Percentiles rank a stretch among this genome's conserved stretches.
phyloP scores from a whole-genome alignment of 805 yeast species.

The Metschnikowia matae region DNA sequence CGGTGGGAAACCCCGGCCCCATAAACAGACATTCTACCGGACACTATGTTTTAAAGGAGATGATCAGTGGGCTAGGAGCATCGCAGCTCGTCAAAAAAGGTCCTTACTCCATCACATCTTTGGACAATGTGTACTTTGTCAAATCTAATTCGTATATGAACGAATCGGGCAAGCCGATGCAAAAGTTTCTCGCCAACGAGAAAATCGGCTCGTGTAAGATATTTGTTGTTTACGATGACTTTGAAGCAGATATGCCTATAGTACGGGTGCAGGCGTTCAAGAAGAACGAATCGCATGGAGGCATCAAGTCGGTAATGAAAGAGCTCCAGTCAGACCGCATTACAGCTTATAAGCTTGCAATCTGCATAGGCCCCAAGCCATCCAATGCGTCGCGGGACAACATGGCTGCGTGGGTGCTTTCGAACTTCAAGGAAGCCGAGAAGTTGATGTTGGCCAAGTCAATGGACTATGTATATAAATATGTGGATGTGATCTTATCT shows the following conservation, averaged over 20 bases:
- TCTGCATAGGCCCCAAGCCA: conserved; percentile 44
- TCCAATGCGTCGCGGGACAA: conserved; percentile 26
- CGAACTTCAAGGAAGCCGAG: conserved; percentile 27
- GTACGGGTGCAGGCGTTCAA: conserved; percentile 29
- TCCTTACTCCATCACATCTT: conserved; percentile 25
- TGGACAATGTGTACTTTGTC: conserved; percentile 26
- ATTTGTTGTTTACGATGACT: conserved; percentile 36
- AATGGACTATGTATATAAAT: conserved; percentile 17
- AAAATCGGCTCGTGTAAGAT: conserved; percentile 16
- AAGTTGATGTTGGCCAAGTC: conserved; percentile 14
- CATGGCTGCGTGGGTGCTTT: conserved; percentile 42
- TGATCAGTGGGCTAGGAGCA: conserved; percentile 25
- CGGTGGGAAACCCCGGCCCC: conserved; percentile 42
- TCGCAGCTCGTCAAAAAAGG: conserved; percentile 27
- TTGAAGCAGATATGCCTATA: conserved; percentile 30
- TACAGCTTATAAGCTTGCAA: conserved; percentile 28
- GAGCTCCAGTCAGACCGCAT: conserved; percentile 10
- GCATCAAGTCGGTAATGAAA: conserved; percentile 25
- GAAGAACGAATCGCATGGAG: conserved; percentile 39
- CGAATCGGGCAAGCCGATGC: conserved; percentile 32
- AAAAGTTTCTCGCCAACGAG: conserved; percentile 22
- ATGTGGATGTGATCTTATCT: conserved; percentile 21
- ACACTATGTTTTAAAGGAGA: conserved; percentile 28
- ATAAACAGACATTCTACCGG: conserved; percentile 40
- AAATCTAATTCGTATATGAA: conserved; percentile 40